These are phyloP conservation scores for Hirsutella rhossiliensis DNA, from an alignment of 2,329 filamentous ascomycete species.

Conservation along the genomic window DNA sequence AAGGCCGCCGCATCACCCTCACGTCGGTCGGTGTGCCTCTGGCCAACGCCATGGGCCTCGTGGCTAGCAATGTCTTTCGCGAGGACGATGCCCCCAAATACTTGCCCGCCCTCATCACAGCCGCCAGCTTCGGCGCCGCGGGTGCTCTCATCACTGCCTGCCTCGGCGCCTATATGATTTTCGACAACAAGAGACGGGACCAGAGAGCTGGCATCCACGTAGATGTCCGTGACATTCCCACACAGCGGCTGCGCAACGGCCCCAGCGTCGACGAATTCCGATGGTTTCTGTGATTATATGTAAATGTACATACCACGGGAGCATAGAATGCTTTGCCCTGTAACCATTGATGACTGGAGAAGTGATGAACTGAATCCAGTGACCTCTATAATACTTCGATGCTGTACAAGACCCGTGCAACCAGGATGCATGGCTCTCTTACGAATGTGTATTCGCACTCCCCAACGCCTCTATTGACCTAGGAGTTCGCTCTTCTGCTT, in stretches of 20 bases:
- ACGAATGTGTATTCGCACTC: too few species aligned
- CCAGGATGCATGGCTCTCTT: too few species aligned
- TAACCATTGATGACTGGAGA: background rate
- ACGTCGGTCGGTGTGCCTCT: slow-evolving; percentile 63
- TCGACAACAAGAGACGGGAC: slow-evolving; percentile 41
- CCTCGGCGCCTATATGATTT: slow-evolving; percentile 50
- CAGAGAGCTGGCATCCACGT: slow-evolving; percentile 36
- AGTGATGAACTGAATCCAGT: background rate
- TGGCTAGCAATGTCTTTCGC: slow-evolving; percentile 57
- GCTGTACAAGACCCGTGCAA: too few species aligned
- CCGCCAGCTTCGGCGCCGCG: slow-evolving; percentile 49
- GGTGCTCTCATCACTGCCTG: slow-evolving; percentile 42
- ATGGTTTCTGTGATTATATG: slow-evolving; percentile 29
- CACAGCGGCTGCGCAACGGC: slow-evolving; percentile 34
- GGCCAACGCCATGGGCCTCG: slow-evolving; percentile 66
- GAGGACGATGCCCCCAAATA: slow-evolving; percentile 54
- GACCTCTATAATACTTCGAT: too few species aligned
- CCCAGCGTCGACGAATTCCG: slow-evolving; percentile 33
- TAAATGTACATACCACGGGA: too few species aligned
- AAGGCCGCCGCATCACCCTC: slow-evolving; percentile 57
- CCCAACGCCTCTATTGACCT: too few species aligned
- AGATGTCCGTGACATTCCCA: slow-evolving; percentile 32
- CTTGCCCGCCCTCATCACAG: slow-evolving; percentile 51
- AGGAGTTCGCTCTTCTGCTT: too few species aligned
- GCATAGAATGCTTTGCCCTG: too few species aligned